Conservation (phyloP, 495 filamentous ascomycete genomes). For the Hypoxylon cercidicola region DNA sequence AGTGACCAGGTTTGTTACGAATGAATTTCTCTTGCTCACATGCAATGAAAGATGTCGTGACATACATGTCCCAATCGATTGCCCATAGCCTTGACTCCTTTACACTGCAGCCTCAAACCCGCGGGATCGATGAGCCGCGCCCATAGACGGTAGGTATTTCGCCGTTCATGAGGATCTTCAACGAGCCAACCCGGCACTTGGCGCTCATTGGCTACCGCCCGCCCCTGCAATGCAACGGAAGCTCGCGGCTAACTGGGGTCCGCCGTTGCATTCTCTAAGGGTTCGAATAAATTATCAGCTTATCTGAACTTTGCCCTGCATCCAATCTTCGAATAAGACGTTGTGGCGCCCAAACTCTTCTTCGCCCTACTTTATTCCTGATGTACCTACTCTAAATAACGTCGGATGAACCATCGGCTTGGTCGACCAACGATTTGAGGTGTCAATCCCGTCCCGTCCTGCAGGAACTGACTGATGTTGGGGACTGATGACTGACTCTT, state of each 20-base stretch:
- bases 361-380: not conserved
- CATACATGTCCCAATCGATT: not conserved
- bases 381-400: not conserved
- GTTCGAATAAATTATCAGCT: slow-evolving; percentile 26
- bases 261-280: slow-evolving; percentile 23
- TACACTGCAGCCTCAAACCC: slow-evolving; percentile 10
- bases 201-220: slow-evolving; percentile 22
- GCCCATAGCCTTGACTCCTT: slow-evolving; percentile 8
- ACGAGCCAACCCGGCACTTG: slow-evolving; percentile 29
- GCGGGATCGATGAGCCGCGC: slow-evolving; percentile 13
- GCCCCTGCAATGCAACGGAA: slow-evolving; percentile 33
- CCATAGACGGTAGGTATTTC: slow-evolving; percentile 8
- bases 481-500: too few relatives aligned
- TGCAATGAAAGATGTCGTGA: not conserved
- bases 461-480: slow-evolving; percentile 1
- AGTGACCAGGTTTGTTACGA: not conserved
- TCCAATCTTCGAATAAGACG: not conserved
- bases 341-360: slow-evolving; percentile 17
- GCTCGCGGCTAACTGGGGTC: slow-evolving; percentile 31
- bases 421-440: not conserved
- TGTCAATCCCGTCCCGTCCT: not conserved
- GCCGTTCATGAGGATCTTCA: slow-evolving; percentile 38
- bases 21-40: not conserved
- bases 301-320: slow-evolving; percentile 12
- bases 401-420: slow-evolving; percentile 2